Conservation (phyloP, 768 basidiomycete genomes). For the Naganishia antarctica region DNA sequence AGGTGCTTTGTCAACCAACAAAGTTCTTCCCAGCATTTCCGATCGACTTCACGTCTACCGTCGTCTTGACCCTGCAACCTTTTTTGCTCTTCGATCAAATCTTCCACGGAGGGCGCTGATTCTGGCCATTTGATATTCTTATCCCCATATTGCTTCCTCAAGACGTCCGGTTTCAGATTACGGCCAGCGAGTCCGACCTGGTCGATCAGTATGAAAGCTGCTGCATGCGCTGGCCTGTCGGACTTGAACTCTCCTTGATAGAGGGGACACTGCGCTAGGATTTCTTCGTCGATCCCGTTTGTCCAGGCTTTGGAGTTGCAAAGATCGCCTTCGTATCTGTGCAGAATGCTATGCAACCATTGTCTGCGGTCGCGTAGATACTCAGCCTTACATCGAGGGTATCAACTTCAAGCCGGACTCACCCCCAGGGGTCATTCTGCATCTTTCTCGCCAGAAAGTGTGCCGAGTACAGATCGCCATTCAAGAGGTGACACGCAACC, state of each 20-base stretch:
- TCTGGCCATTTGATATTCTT: conserved; percentile 24
- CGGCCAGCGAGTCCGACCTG: conserved; percentile 23
- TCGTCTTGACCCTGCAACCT: neutral
- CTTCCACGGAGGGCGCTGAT: conserved; percentile 9
- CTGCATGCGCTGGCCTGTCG: conserved; percentile 18
- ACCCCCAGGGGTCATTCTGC: conserved; percentile 29
- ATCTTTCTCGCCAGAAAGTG: conserved; percentile 25
- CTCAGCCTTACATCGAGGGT: neutral
- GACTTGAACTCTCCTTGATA: conserved; percentile 9
- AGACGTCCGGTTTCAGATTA: neutral
- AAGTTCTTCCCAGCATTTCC: conserved; percentile 25
- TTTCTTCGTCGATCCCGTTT: conserved; percentile 24
- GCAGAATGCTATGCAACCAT: conserved; percentile 26
- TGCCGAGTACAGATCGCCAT: conserved; percentile 25
- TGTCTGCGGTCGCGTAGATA: neutral
- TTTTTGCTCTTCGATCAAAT: conserved; percentile 12
- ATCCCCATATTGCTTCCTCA: conserved; percentile 24
- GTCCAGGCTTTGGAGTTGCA: conserved; percentile 26
- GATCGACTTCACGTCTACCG: conserved; percentile 14
- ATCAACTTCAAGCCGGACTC: neutral
- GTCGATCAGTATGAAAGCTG: conserved; percentile 20
- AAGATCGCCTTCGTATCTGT: conserved; percentile 26
- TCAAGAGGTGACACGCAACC: conserved; percentile 19
- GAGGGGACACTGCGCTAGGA: conserved; percentile 20
- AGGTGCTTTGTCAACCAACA: conserved; percentile 16